Evolutionary conservation across 768 basidiomycete species (phyloP).

Genomic region (Myochromella boudieri): DNA sequence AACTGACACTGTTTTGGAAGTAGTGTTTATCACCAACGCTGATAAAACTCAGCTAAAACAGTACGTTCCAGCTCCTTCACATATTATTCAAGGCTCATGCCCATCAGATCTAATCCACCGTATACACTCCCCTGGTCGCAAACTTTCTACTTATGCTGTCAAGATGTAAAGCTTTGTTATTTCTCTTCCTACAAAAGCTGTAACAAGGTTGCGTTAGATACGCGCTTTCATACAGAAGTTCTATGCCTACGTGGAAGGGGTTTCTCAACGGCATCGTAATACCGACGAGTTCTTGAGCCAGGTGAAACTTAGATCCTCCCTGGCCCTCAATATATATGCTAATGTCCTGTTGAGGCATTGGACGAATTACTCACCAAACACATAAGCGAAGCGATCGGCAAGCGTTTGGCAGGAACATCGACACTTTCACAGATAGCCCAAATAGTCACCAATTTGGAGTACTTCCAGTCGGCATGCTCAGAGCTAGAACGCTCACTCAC

Average conservation of each 20-base stretch:
- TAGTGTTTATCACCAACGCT: slow-evolving; percentile 77
- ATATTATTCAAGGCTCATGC: slow-evolving; percentile 7
- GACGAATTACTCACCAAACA: slow-evolving; percentile 77
- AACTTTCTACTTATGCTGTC: slow-evolving; percentile 92
- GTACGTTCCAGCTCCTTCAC: slow-evolving; percentile 36
- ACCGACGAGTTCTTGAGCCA: slow-evolving; percentile 90
- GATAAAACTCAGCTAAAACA: slow-evolving; percentile 60
- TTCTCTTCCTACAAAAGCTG: neutral
- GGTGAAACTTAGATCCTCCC: slow-evolving; percentile 48
- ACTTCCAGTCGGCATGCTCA: slow-evolving; percentile 81
- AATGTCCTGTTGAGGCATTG: slow-evolving; percentile 58
- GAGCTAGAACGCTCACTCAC: slow-evolving; percentile 87
- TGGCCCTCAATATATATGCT: neutral
- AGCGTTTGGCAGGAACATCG: slow-evolving; percentile 70
- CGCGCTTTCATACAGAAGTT: slow-evolving; percentile 83
- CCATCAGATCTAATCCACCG: slow-evolving; percentile 60
- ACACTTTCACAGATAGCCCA: slow-evolving; percentile 91
- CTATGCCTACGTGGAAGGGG: slow-evolving; percentile 95
- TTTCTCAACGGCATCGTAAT: slow-evolving; percentile 86
- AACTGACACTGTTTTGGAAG: slow-evolving; percentile 69
- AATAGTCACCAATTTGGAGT: slow-evolving; percentile 89
- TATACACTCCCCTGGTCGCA: slow-evolving; percentile 90
- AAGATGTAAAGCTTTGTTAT: slow-evolving; percentile 55
- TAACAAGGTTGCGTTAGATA: slow-evolving; percentile 13
- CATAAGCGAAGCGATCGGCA: slow-evolving; percentile 74